Evolutionary conservation across 148 eudicot genomes (phyloP), one percentile per base, ranked within the genome.

Genomic region (Persicaria tinctoria): DNA sequence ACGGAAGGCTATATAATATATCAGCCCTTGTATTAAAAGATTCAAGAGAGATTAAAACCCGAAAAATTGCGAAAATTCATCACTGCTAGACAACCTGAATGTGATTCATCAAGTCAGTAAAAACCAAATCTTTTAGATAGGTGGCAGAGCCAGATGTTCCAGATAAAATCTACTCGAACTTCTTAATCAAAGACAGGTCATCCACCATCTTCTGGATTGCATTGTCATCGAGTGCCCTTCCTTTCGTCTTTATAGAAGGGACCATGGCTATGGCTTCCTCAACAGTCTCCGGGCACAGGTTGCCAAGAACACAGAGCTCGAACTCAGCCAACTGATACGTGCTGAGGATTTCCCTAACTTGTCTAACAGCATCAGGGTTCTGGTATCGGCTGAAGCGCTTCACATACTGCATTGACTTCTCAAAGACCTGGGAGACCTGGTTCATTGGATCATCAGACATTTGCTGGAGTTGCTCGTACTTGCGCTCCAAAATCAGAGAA

Each of bases 201-300:
- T 86, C 83, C 78, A 94, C 73, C 97, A 94, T 92, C 84, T 92
- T 94, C 77, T 92, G 96, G 62, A 94, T 94, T 5, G 92, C 86
- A 20, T 94, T 97, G 59, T 94, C 97, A 74, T 92, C 93, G 73
- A 86, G 90, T 1, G 79, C 87, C 0, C 96, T 79, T 14, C 98
- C 96, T 79, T 87, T 85, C 57, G 91, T 92, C 90, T 90, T 92
- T 45, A 95, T 79, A 38, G 96, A 85, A 6, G 98, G 98, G 11
- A 94, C 98, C 93, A 92, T 89, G 6, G 98, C 92, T 70, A 90
- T 85, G 20, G 92, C 98, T 79, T 95, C 98, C 75, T 95, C 97
- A 48, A 87, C 97, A 46, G 98, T 95, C 75, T 95, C 98, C 27
- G 98, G 98, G 75, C 98, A 92, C 56, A 95, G 86, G 74, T 95